Evolutionary conservation across 371 early-diverging fungal genomes (phyloP).

Genomic region (Entomophthora muscae): DNA sequence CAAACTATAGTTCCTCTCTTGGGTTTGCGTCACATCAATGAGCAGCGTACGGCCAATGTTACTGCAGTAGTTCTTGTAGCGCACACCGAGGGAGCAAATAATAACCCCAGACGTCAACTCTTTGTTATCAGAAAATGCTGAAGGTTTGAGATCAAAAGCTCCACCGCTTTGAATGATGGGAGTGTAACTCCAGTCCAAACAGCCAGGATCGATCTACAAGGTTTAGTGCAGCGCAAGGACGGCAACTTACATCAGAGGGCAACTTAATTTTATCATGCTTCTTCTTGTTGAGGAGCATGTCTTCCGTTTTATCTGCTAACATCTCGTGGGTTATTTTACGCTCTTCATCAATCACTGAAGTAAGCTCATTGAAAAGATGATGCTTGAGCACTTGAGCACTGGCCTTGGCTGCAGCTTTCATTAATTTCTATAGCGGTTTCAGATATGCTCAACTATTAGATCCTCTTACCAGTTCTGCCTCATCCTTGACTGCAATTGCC

Average conservation of each 20-base stretch:
- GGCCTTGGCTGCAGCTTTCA: slow-evolving; percentile 50
- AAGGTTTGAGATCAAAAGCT: slow-evolving; percentile 66
- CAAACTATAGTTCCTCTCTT: slow-evolving; percentile 84
- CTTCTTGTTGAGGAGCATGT: slow-evolving; percentile 44
- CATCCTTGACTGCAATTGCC: slow-evolving; percentile 74
- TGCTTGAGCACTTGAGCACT: slow-evolving; percentile 65
- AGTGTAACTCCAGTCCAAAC: slow-evolving; percentile 80
- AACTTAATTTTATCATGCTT: slow-evolving; percentile 38
- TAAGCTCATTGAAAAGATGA: slow-evolving; percentile 49
- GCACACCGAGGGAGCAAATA: slow-evolving; percentile 77
- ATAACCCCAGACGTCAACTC: slow-evolving; percentile 73
- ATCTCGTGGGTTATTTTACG: slow-evolving; percentile 73
- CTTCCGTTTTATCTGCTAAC: slow-evolving; percentile 60
- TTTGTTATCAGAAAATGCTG: slow-evolving; percentile 53
- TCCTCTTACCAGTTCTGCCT: slow-evolving; percentile 65
- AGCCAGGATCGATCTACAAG: slow-evolving; percentile 18
- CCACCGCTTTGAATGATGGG: slow-evolving; percentile 97
- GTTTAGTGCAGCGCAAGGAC: not conserved
- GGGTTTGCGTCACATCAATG: slow-evolving; percentile 74
- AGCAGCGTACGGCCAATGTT: slow-evolving; percentile 85
- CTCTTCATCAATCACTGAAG: slow-evolving; percentile 68
- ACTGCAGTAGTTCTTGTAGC: slow-evolving; percentile 87
- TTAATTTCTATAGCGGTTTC: slow-evolving; percentile 10
- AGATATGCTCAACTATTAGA: too few species aligned
- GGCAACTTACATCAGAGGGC: slow-evolving; percentile 38